Base-by-base conservation (phyloP, 768 basidiomycete genomes). In the Panaeolus papilionaceus region DNA sequence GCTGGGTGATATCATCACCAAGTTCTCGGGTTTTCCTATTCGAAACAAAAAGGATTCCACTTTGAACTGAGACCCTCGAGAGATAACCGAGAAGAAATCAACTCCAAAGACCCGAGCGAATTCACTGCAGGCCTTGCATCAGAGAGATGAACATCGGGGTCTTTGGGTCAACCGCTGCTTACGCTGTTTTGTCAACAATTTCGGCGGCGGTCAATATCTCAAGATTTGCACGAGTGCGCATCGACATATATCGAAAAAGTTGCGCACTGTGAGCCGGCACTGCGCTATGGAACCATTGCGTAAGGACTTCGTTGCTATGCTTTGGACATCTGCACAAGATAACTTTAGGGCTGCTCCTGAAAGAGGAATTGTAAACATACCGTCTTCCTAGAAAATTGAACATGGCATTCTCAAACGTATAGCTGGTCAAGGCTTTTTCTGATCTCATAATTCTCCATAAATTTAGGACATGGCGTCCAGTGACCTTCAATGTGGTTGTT, bases 1-100 rank as follows among this genome's bases (percentile, higher is more conserved):
- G 69, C 91, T 96, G 0, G 98, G 98, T 0, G 97, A 98, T 12
- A 97, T 80, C 4, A 99, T 81, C 23, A 98, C 87, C 71, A 96
- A 96, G 70, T 86, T 93, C 76, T 99, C 98, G 0, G 98, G 96
- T 77, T 99, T 99, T 18, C 94, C 93, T 61, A 99, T 95, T 20
- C 96, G 90, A 77, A 98, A 96, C 92, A 99, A 92, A 81, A 99
- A 97, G 0, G 96, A 96, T 80, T 99, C 98, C 33, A 99, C 98
- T 79, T 99, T 99, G 84, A 95, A 99, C 74, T 99, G 98, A 0
- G 96, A 98, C 0, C 98, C 98, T 38, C 98, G 89, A 68, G 89
- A 95, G 69, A 98, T 87, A 38, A 98, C 96, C 3, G 96, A 98
- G 75, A 91, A 94, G 76, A 98, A 99, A 78, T 99, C 98, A 51